Evolutionary conservation across 2,329 filamentous ascomycete species (phyloP), one percentile per base, ranked within the genome.

Genomic region (Pseudonectria foliicola): DNA sequence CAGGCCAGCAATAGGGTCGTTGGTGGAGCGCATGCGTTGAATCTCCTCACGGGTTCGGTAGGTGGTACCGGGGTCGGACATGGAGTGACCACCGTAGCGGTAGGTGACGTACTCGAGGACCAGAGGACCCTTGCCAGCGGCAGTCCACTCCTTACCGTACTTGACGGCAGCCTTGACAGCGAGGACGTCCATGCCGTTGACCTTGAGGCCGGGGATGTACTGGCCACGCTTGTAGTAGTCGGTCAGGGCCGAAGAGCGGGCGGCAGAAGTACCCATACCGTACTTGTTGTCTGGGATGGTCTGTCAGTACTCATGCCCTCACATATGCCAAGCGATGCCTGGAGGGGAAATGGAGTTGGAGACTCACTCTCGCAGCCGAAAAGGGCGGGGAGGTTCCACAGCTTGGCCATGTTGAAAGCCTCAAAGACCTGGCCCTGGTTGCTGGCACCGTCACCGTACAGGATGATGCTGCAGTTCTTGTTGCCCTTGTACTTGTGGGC

Each of bases 211-310:
- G 39, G 92, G 90, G 52, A 98, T 98, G 75, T 96, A 98, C 72
- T 98, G 92, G 50, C 92, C 92, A 70, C 92, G 90, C 82, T 96
- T 96, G 80, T 98, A 96, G 82, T 98, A 98, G 67, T 98, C 92
- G 64, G 92, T 96, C 61, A 95, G 71, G 55, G 92, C 92, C 42
- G 92, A 90, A 43, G 92, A 89, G 57, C 92, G 88, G 67, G 83
- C 82, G 51, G 92, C 90, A 43, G 92, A 85, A 46, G 92, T 98
- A 70, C 92, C 92, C 92, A 98, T 98, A 66, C 92, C 92, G 65
- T 98, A 98, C 71, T 98, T 98, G 84, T 98, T 98, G 80, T 98
- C 89, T 95, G 13, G 21, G 18, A 18, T 13, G 25, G 14, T 26
- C n/a, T 12, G 36, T 48, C 29, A 51, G 42, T 37, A 15, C 36